phyloP scores from a whole-genome alignment of 805 yeast genomes.

The Myxozyma neotropica region DNA sequence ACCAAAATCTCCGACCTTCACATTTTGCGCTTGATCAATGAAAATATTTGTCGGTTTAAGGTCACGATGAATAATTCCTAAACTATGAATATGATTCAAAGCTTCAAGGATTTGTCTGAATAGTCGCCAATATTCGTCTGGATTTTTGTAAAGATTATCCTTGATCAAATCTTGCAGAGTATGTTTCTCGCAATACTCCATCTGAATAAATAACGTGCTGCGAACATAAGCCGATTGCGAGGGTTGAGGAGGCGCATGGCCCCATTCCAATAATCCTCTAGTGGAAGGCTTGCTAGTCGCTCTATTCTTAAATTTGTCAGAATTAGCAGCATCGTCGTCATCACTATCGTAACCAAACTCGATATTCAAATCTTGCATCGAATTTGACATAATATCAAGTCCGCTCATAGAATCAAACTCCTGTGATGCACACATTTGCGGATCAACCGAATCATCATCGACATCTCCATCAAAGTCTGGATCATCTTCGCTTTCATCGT shows the following conservation, averaged over 20 bases:
- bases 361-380: conserved; percentile 37
- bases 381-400: conserved; percentile 34
- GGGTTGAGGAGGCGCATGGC: background rate
- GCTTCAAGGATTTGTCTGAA: conserved; percentile 89
- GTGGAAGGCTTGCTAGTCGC: background rate
- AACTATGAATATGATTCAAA: conserved; percentile 83
- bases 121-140: conserved; percentile 87
- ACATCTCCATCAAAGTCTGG: conserved; percentile 36
- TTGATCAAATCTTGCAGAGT: conserved; percentile 82
- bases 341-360: conserved; percentile 41
- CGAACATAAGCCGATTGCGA: conserved; percentile 5
- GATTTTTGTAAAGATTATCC: conserved; percentile 67
- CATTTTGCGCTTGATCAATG: conserved; percentile 83
- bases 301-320: background rate
- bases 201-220: conserved; percentile 81
- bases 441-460: conserved; percentile 35
- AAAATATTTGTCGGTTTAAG: conserved; percentile 94
- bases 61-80: conserved; percentile 94
- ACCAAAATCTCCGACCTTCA: conserved; percentile 97
- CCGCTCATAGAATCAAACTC: conserved; percentile 30
- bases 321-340: conserved; percentile 11
- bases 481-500: conserved; percentile 38
- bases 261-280: background rate
- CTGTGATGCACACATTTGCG: conserved; percentile 24
- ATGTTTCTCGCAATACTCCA: conserved; percentile 98